Percentiles rank a stretch among this genome's conserved stretches.
phyloP scores from a whole-genome alignment of 2,329 filamentous ascomycete species.

The Cryphonectria parasitica region DNA sequence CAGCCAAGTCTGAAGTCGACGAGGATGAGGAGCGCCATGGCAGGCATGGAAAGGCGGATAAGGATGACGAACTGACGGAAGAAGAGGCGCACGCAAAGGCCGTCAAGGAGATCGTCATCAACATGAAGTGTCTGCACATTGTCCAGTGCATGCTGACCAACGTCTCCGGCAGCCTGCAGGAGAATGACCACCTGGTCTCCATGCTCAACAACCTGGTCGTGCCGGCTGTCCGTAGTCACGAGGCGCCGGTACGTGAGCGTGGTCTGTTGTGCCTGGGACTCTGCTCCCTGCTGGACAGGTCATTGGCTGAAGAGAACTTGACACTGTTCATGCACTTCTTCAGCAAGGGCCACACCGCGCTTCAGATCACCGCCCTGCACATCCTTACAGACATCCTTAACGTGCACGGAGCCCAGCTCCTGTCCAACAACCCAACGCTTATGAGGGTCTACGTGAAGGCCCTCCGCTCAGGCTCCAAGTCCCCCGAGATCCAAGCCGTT shows the following conservation, averaged over 20 bases:
- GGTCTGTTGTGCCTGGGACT: slow-evolving; percentile 88
- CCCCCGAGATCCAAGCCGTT: slow-evolving; percentile 76
- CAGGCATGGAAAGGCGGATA: slow-evolving; percentile 42
- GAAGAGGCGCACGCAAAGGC: slow-evolving; percentile 75
- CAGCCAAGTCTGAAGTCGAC: slow-evolving; percentile 83
- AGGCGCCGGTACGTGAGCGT: slow-evolving; percentile 88
- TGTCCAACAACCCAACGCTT: slow-evolving; percentile 68
- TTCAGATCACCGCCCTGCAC: slow-evolving; percentile 89
- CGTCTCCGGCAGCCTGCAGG: slow-evolving; percentile 82
- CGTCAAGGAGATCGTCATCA: slow-evolving; percentile 89
- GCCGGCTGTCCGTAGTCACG: slow-evolving; percentile 89
- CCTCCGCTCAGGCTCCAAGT: slow-evolving; percentile 71
- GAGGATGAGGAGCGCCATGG: slow-evolving; percentile 60
- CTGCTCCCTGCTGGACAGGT: slow-evolving; percentile 88
- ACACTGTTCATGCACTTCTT: slow-evolving; percentile 96
- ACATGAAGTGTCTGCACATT: slow-evolving; percentile 97
- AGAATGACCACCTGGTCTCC: slow-evolving; percentile 89
- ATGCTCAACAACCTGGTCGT: slow-evolving; percentile 98
- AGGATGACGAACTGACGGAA: slow-evolving; percentile 54
- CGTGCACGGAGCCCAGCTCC: slow-evolving; percentile 80
- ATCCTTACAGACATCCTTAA: slow-evolving; percentile 93
- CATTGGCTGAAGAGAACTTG: slow-evolving; percentile 89
- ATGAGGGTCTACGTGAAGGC: slow-evolving; percentile 86
- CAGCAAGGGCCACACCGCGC: slow-evolving; percentile 83
- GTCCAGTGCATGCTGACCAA: slow-evolving; percentile 97